Evolutionary conservation across 805 yeast species (phyloP), one percentile per base, ranked within the genome.

Genomic region (Ogataea corticis): DNA sequence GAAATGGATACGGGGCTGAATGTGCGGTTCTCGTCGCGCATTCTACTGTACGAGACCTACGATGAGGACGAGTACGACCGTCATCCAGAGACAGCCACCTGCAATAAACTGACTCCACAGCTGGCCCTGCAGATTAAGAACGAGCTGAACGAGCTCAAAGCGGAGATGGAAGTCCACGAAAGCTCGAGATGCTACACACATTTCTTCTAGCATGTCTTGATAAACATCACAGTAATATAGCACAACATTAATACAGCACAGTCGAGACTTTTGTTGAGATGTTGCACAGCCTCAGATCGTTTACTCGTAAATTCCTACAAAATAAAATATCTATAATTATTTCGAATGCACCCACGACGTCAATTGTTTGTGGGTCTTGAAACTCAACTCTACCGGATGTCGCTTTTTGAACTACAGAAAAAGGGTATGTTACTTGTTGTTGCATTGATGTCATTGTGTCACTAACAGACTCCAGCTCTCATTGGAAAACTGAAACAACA

Each of bases 41-140:
- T 94, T 45, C 77, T 87, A 7, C 76, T 94, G 34, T 92, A 83
- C 65, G 95, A 89, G 49, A 92, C 97, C 0, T 89, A 85, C 64
- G 77, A 83, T 47, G 82, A 83, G 30, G 82, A 78, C 15, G 97
- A 87, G 53, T 92, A 92, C 65, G 97, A 92, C 65, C 80, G 99
- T 57, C 89, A 83, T 52, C 97, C 97, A 0, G 97, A 90, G 51
- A 73, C 83, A 23, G 96, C 96, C 3, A 90, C 97, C 2, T 92
- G 97, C 68, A 89, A 91, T 65, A 89, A 85, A 61, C 72, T 90
- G 63, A 90, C 96, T 1, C 96, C 97, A 5, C 73, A 76, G 46
- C 68, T 90, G 61, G 97, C 97, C 0, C 90, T 87, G 63, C 80
- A 79, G 65, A 89, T 92, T 56, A 85, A 83, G 66, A 86, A 84